Conservation (phyloP, 495 filamentous ascomycete species). For the Penicillium roqueforti region DNA sequence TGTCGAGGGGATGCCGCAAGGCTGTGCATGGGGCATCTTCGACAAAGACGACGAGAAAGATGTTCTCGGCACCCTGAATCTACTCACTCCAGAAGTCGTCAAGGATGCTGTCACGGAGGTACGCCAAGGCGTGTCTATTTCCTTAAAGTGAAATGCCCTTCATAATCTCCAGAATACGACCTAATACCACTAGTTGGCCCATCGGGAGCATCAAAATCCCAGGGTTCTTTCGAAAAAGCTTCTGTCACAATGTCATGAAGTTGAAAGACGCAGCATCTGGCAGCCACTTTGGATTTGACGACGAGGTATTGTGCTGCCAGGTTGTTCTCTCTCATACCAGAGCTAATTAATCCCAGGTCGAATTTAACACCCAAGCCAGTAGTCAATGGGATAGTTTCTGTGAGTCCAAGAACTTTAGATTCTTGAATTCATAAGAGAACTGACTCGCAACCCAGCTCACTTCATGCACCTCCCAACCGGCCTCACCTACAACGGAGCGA, state of each 20-base stretch:
- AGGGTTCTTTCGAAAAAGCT: slow-evolving; percentile 48
- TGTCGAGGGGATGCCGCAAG: slow-evolving; percentile 57
- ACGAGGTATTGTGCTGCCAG: slow-evolving; percentile 26
- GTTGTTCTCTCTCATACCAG: not conserved
- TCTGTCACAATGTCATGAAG: slow-evolving; percentile 47
- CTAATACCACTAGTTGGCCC: slow-evolving; percentile 28
- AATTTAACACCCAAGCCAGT: slow-evolving; percentile 48
- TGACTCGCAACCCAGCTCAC: slow-evolving; percentile 14
- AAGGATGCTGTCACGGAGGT: slow-evolving; percentile 49
- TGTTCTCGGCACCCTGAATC: slow-evolving; percentile 54
- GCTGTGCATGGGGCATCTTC: slow-evolving; percentile 63
- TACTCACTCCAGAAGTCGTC: slow-evolving; percentile 53
- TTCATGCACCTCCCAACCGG: slow-evolving; percentile 42
- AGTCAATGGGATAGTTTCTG: slow-evolving; percentile 40
- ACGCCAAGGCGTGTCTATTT: slow-evolving; percentile 51
- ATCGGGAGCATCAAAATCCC: slow-evolving; percentile 45
- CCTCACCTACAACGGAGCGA: slow-evolving; percentile 51
- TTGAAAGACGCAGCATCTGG: slow-evolving; percentile 30
- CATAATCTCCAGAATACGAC: not conserved
- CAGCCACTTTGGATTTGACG: slow-evolving; percentile 35
- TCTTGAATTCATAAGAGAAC: not conserved
- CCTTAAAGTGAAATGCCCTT: slow-evolving; percentile 50
- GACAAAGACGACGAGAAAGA: slow-evolving; percentile 60
- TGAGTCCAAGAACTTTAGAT: slow-evolving; percentile 17
- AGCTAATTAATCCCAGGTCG: slow-evolving; percentile 25